Evolutionary conservation across 2,329 filamentous ascomycete species (phyloP), one percentile per base, ranked within the genome.

Genomic region (Fusarium denticulatum): DNA sequence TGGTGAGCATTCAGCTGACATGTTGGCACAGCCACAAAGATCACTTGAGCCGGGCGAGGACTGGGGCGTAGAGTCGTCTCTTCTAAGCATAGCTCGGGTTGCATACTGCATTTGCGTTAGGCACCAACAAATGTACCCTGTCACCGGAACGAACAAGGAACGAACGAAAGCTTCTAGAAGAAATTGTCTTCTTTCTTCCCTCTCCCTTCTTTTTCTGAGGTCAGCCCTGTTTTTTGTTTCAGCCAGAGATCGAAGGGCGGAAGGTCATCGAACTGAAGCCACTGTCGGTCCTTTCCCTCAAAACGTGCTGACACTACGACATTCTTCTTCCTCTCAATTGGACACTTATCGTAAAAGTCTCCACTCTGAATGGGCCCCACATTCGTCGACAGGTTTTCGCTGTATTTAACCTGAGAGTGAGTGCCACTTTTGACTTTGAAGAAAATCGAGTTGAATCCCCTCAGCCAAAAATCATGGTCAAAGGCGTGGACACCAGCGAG

Each of bases 401-500:
- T 37, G 59, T 40, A 64, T 60, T 55, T 60, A 63, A 40, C 24
- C 22, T 12, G 36, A 37, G 18, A 7, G n/a, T 28, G 8, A 36
- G 34, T 15, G 66, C 43, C 49, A 40, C 20, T 55, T 53, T 55
- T 55, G 20, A 36, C 24, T 20, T 28, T 34, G 3, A 24, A 20
- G 47, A 34, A 32, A 50, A 37, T 50, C 30, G 47, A 50, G 16
- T 50, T 36, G 22, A 45, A 46, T 66, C 26, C n/a, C 43, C 24
- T 45, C 12, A 46, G 47, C 11, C 8, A 18, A 56, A 53, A 49
- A 68, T 10, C 45, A 75, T 77, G 75, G 62, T 57, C 32, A 13
- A 12, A 18, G 46, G 60, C 49, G 37, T 58, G 13, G 68, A 75
- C 43, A 80, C 80, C 34, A 71, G 64, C 52, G 66, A 77, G 34